phyloP scores from a whole-genome alignment of 2,329 filamentous ascomycete species.

The Sclerotinia nivalis region DNA sequence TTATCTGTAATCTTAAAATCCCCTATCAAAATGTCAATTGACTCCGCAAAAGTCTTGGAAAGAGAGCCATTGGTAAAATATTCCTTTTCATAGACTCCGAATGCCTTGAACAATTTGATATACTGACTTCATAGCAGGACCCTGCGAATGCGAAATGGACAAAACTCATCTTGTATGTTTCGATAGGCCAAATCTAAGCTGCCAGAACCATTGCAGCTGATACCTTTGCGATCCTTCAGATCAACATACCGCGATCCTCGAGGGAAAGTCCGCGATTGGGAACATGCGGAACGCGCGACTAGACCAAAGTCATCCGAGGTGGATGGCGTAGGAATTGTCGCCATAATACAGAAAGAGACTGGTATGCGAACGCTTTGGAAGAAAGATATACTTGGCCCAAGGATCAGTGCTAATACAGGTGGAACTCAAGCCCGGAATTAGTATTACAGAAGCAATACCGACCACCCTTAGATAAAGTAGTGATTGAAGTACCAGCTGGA shows the following conservation, averaged over 20 bases:
- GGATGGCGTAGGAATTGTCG: constrained; percentile 73
- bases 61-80: constrained; percentile 19
- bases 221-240: constrained; percentile 42
- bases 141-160: constrained; percentile 58
- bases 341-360: constrained; percentile 59
- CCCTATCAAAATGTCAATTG: constrained; percentile 7
- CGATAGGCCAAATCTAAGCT: constrained; percentile 7
- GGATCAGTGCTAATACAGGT: background rate
- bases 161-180: constrained; percentile 55
- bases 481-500: constrained; percentile 66
- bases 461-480: constrained; percentile 59
- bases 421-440: constrained; percentile 50
- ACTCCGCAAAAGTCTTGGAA: constrained; percentile 15
- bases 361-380: constrained; percentile 41
- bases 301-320: constrained; percentile 62
- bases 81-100: background rate
- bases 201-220: background rate
- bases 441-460: constrained; percentile 68
- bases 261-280: constrained; percentile 63
- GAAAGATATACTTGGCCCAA: background rate
- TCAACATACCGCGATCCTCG: constrained; percentile 65
- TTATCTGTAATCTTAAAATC: background rate
- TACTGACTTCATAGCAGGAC: constrained; percentile 27
- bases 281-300: constrained; percentile 70
- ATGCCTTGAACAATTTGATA: background rate